phyloP scores from a whole-genome alignment of 768 basidiomycete genomes.

The Tricholoma bakamatsutake region DNA sequence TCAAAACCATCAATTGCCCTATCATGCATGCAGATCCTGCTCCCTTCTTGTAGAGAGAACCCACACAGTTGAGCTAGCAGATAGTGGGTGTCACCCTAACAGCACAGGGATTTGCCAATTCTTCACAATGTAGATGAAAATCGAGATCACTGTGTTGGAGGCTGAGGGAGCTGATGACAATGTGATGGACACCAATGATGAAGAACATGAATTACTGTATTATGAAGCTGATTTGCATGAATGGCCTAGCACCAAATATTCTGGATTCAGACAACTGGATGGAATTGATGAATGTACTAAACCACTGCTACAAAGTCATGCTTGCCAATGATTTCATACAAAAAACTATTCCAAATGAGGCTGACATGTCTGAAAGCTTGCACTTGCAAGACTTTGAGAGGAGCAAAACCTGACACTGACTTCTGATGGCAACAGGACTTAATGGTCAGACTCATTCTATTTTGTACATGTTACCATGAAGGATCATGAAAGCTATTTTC shows the following conservation, averaged over 20 bases:
- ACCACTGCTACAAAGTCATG: background rate
- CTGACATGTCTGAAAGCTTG: background rate
- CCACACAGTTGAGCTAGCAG: no score
- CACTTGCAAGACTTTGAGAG: background rate
- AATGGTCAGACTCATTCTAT: background rate
- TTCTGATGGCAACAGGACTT: background rate
- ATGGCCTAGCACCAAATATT: background rate
- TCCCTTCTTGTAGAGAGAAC: no score
- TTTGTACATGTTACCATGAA: background rate
- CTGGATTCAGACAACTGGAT: background rate
- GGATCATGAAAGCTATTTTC: background rate
- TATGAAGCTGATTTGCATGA: background rate
- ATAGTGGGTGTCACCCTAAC: no score
- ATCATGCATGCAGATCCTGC: no score
- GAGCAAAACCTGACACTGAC: background rate
- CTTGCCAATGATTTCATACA: background rate
- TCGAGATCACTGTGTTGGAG: no score
- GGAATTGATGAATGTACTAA: background rate
- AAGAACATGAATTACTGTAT: background rate
- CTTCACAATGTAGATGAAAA: no score
- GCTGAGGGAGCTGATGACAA: no score
- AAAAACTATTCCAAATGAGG: background rate
- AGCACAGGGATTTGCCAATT: no score
- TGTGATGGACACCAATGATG: conserved; percentile 4
- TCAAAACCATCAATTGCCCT: no score